Conservation (phyloP, 1,284 basidiomycete genomes). For the Apiotrichum montevideense region DNA sequence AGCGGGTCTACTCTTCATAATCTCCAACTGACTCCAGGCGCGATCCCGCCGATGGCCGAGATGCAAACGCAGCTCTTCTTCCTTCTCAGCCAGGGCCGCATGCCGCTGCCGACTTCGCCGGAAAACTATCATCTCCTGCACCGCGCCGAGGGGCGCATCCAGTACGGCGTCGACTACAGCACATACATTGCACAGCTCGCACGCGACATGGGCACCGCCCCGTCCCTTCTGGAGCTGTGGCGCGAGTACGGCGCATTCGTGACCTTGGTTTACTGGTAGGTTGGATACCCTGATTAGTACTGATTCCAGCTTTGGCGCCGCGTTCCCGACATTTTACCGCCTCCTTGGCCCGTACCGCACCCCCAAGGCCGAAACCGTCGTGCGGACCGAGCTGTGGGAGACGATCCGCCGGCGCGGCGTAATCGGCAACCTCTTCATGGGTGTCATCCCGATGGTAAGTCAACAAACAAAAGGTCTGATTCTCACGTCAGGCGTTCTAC, state of each 20-base stretch:
- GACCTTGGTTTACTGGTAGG: constrained; percentile 56
- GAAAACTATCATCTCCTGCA: constrained; percentile 59
- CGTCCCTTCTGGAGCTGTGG: constrained; percentile 53
- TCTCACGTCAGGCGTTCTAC: background rate
- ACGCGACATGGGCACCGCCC: constrained; percentile 57
- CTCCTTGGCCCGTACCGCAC: constrained; percentile 55
- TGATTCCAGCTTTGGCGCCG: constrained; percentile 53
- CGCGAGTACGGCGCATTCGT: constrained; percentile 55
- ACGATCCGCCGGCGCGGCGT: constrained; percentile 58
- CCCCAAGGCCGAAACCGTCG: constrained; percentile 47
- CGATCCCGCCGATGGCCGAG: constrained; percentile 63
- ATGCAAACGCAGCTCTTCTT: constrained; percentile 62
- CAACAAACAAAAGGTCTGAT: background rate
- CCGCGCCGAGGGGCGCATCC: constrained; percentile 54
- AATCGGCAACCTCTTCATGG: constrained; percentile 59
- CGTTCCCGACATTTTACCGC: constrained; percentile 60
- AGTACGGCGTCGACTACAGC: constrained; percentile 53
- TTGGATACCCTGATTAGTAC: background rate
- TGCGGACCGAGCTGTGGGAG: constrained; percentile 60
- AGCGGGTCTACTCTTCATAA: too few relatives aligned
- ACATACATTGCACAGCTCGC: constrained; percentile 59
- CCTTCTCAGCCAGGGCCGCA: constrained; percentile 51
- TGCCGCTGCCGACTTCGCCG: constrained; percentile 50
- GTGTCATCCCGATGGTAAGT: constrained; percentile 54
- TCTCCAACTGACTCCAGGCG: constrained; percentile 43